Evolutionary conservation across 129 eudicot genomes (phyloP), one percentile per base, ranked within the genome.

Genomic region (Gnaphalium uliginosum): DNA sequence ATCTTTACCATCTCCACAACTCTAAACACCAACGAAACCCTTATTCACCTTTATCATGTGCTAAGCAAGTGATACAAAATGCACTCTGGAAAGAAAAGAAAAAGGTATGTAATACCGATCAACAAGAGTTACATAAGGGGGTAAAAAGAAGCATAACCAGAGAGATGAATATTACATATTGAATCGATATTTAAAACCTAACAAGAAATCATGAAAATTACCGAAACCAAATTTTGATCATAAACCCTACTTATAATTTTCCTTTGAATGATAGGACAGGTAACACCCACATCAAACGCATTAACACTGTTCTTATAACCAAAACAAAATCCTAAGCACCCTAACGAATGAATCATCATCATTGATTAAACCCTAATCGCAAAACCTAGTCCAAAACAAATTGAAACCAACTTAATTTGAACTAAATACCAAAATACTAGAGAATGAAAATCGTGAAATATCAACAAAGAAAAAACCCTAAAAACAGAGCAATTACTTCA

Each of bases 1-100:
- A 78, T 50, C 76, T 65, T 74, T 56, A 83, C 78, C 78, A 68
- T 80, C 26, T 56, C 24, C n/a, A 60, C 60, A 66, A 50, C 74
- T 80, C 59, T 10, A 11, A 57, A 73, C 69, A 39, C 63, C 1
- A 70, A 69, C 21, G 61, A 59, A 43, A 3, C 58, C 32, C 46
- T 27, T 39, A 19, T 69, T 77, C 64, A 70, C 19, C 35, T 23
- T 14, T 48, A 43, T 50, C 64, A 61, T 8, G 26, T 22, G 65
- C 71, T 60, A 70, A 69, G 64, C 70, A 62, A 59, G 63, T 24
- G 5, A 2, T 29, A 14, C 5, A 30, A 64, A 68, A 24, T 68
- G 14, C 53, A 26, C 53, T 23, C 17, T 24, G 14, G 26, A 69
- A 19, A 9, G 41, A 29, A 9, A 17, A 48, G n/a, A 50, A 53